Base-by-base conservation (phyloP, 148 eudicot genomes). In the Rhododendron mucronatum region DNA sequence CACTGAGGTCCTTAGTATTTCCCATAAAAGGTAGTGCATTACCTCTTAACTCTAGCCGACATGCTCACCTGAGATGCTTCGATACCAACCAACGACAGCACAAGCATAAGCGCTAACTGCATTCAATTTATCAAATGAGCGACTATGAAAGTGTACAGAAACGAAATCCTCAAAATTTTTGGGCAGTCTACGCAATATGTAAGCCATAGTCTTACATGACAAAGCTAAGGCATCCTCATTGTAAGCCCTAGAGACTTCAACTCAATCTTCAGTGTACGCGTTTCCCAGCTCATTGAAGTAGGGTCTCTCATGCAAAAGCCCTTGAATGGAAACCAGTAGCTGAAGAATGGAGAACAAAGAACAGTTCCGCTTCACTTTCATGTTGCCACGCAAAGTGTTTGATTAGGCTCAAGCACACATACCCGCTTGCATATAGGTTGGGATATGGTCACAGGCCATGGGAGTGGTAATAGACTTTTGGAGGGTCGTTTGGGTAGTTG, bases 261-360 rank as follows among this genome's bases (percentile, higher is more conserved):
- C 47, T 4, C 20, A 50, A 21, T 21, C 81, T 51, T 47, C 55
- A 2, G n/a, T 78, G 55, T 78, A 45, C 2, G 14, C 57, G n/a
- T 85, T 8, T 33, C 73, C 86, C 78, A 74, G 82, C 65, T 82
- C 51, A 37, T 82, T 82, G 73, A 82, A 82, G 35, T 82, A 82
- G 23, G 74, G 74, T 12, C 23, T 82, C 7, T 33, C 63, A 26
- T 20, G 67, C 26, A 82, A 44, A 18, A 82, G 73, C 30, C 84
- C 84, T 61, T 82, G 84, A n/a, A 82, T 82, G 18, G 84, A 82
- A 61, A 82, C 48, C 84, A 85, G 78, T 28, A 85, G 71, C 55
- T 85, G 82, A 44, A 85, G 50, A 47, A 47, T 47, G 2, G 50
- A 47, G 59, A 2, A 53, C 59, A 4, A 53, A 53, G 59, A 15